phyloP scores from a whole-genome alignment of 306 rosid species.

The Rosa rugosa region DNA sequence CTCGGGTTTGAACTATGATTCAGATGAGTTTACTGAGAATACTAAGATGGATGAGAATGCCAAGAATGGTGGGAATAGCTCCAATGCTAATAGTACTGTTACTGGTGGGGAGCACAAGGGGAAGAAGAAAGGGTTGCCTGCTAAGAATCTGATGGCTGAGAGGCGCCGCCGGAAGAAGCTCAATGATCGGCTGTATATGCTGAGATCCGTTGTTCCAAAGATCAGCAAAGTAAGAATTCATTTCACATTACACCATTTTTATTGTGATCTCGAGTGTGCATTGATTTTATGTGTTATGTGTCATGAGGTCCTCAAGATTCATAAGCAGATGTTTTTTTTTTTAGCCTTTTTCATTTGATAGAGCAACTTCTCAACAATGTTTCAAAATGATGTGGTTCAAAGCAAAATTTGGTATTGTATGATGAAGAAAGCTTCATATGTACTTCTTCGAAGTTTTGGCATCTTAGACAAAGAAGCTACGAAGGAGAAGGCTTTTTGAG shows the following conservation, averaged over 20 bases:
- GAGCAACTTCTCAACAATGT: neutral
- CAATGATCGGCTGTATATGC: constrained; percentile 94
- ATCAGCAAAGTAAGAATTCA: constrained; percentile 85
- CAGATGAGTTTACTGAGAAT: constrained; percentile 61
- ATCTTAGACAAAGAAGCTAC: neutral
- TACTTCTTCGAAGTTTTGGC: neutral
- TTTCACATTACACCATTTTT: constrained; percentile 5
- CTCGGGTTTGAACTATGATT: constrained; percentile 74
- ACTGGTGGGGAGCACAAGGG: constrained; percentile 65
- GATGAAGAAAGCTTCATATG: neutral
- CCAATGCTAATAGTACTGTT: constrained; percentile 46
- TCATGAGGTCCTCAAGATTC: constrained; percentile 12
- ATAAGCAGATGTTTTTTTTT: neutral
- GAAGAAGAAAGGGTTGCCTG: constrained; percentile 91
- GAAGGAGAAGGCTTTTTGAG: neutral
- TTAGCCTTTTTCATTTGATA: neutral
- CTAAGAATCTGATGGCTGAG: constrained; percentile 98
- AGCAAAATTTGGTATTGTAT: neutral
- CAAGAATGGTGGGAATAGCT: constrained; percentile 47
- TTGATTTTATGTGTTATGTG: neutral
- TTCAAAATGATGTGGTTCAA: neutral
- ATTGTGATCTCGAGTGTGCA: neutral
- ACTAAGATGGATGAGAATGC: constrained; percentile 42
- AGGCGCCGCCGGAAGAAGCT: constrained; percentile 96
- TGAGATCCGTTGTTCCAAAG: constrained; percentile 96